Evolutionary conservation across 2,329 filamentous ascomycete species (phyloP).

Genomic region (Monilinia vaccinii-corymbosi): DNA sequence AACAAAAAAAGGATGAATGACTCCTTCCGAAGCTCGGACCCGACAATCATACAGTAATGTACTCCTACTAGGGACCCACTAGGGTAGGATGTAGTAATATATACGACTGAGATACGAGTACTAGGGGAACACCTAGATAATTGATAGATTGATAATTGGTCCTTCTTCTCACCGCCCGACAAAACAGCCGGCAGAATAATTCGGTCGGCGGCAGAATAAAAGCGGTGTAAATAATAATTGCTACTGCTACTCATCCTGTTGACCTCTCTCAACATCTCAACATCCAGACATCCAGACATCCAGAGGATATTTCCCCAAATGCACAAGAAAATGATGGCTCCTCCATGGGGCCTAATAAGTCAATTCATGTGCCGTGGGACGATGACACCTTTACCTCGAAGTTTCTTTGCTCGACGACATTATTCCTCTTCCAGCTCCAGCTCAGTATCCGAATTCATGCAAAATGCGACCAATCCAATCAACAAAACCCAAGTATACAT

Average conservation of each 20-base stretch:
- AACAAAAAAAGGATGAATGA: constrained; percentile 12
- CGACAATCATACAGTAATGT: too few relatives aligned
- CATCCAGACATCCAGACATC: background rate
- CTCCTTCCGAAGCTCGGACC: constrained; percentile 19
- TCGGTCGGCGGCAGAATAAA: too few relatives aligned
- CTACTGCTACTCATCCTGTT: too few relatives aligned
- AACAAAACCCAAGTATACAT: constrained; percentile 58
- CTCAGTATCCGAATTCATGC: constrained; percentile 10
- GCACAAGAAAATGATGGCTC: background rate
- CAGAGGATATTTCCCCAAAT: background rate
- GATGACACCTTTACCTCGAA: background rate
- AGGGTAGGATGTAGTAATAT: too few relatives aligned
- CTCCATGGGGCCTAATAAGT: background rate
- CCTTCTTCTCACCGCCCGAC: too few relatives aligned
- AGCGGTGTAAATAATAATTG: too few relatives aligned
- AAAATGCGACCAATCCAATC: constrained; percentile 30
- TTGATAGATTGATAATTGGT: too few relatives aligned
- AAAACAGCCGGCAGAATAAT: too few relatives aligned
- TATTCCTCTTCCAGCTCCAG: background rate
- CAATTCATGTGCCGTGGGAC: background rate
- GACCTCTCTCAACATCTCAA: too few relatives aligned
- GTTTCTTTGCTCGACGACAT: constrained; percentile 1
- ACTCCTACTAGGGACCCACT: too few relatives aligned
- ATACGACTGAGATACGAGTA: too few relatives aligned
- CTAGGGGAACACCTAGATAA: too few relatives aligned